These are phyloP conservation scores for Leptomonas pyrrhocoris DNA, from an alignment of 208 protist species.

Conservation along the genomic window DNA sequence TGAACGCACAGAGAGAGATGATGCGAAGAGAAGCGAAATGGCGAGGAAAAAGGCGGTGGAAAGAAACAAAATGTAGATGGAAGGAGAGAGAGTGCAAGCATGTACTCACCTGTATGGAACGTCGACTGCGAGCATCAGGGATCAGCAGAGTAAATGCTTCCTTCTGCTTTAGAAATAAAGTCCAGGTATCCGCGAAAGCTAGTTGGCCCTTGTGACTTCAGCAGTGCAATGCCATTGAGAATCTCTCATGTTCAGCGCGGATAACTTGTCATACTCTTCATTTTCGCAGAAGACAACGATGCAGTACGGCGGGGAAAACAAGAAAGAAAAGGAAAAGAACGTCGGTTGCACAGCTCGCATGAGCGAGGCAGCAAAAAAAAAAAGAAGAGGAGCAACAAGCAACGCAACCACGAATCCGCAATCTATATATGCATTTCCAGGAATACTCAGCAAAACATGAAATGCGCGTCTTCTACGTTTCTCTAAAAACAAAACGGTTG, in stretches of 20 bases:
- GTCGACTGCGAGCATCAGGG: background rate
- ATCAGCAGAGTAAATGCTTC: background rate
- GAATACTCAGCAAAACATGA: slow-evolving; percentile 5
- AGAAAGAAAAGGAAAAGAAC: background rate
- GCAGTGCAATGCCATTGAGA: no score
- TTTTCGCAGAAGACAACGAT: slow-evolving; percentile 1
- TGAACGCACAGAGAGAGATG: background rate
- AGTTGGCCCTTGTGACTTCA: no score
- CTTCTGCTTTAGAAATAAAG: background rate
- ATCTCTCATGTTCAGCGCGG: no score
- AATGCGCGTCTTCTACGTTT: background rate
- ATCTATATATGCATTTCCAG: background rate
- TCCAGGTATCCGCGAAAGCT: no score
- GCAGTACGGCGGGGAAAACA: slow-evolving; percentile 10
- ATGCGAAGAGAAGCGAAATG: background rate
- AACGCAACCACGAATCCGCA: background rate
- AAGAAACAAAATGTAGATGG: slow-evolving; percentile 19
- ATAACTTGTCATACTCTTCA: no score
- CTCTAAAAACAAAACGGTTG: background rate
- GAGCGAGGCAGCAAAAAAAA: background rate
- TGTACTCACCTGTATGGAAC: background rate
- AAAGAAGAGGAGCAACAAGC: background rate
- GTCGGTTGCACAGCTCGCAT: background rate
- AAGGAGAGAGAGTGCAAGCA: slow-evolving; percentile 2
- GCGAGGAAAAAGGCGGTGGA: background rate